Evolutionary conservation across 2,329 filamentous ascomycete genomes (phyloP).

Genomic region (Fusarium temperatum): DNA sequence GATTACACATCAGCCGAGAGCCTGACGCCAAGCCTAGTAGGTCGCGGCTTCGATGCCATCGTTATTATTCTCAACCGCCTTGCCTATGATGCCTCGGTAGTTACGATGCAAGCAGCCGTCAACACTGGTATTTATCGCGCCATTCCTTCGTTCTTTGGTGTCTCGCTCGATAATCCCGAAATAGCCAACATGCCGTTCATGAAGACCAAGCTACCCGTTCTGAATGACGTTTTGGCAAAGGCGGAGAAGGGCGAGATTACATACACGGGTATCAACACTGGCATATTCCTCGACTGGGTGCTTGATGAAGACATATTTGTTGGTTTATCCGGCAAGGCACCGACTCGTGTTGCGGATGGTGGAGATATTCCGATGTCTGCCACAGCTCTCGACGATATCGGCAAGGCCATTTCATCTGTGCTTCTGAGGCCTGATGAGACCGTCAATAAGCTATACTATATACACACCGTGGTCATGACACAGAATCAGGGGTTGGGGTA

Average conservation of each 20-base stretch:
- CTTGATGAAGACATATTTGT: conserved; percentile 10
- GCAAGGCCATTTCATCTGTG: background rate
- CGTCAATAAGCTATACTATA: background rate
- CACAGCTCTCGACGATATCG: background rate
- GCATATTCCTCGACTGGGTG: conserved; percentile 8
- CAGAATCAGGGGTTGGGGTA: conserved; percentile 2
- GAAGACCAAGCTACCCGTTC: background rate
- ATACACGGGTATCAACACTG: conserved; percentile 1
- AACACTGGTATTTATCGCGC: background rate
- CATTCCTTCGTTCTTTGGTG: conserved; percentile 3
- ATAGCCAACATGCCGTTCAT: conserved; percentile 17
- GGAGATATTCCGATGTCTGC: conserved; percentile 4
- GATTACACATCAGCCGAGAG: conserved; percentile 1
- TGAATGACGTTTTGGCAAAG: background rate
- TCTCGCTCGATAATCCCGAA: background rate
- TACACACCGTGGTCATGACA: conserved; percentile 1
- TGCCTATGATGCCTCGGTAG: background rate
- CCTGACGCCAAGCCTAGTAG: background rate
- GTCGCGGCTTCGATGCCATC: background rate
- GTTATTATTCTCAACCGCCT: background rate
- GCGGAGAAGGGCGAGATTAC: background rate
- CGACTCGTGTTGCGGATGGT: background rate
- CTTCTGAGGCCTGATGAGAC: background rate
- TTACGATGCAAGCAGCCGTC: background rate
- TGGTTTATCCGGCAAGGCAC: background rate